Base-by-base conservation (phyloP, 164 flowering plant genomes). In the Aristolochia californica region DNA sequence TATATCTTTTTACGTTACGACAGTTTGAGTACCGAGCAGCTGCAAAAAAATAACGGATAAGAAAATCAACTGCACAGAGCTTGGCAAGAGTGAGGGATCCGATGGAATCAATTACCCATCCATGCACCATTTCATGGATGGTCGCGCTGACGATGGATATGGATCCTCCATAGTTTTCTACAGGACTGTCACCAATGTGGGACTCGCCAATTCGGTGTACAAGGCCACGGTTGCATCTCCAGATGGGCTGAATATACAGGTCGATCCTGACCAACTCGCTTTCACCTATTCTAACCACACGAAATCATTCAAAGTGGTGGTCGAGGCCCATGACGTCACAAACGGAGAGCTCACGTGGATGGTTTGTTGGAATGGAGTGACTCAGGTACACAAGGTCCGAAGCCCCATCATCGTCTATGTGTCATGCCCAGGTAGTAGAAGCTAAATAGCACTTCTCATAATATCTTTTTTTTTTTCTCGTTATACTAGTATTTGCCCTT, bases 81-180 rank as follows among this genome's bases (percentile, higher is more conserved):
- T 27, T 53, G 54, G 58, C 64, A 53, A 60, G 47, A 43, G 70
- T 62, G 1, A 72, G 14, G 85, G 85, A 23, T 20, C 53, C 16
- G 93, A 85, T 45, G 93, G 88, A 15, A 77, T 88, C 27, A 88
- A 88, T 72, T 88, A 88, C 57, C 96, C 96, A 3, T 69, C 83
- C 48, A 77, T 88, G 68, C 82, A 81, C 23, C n/a, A 54, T 2
- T 74, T 75, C n/a, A 62, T 80, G 17, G 16, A 16, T 1, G 24
- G 21, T 0, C 14, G 58, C 0, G 40, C 30, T 0, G n/a, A n/a
- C n/a, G n/a, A n/a, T n/a, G n/a, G n/a, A n/a, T 17, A 53, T 3
- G 28, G 69, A 1, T 28, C 78, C 40, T 68, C 74, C 0, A 86
- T 80, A 0, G 66, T 66, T 4, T 85, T 79, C 55, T 45, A 67